Percentiles rank a stretch among this genome's conserved stretches.
These are phyloP conservation scores for Fusarium nisikadoi DNA, from an alignment of 2,329 filamentous ascomycete species.

Conservation along the genomic window DNA sequence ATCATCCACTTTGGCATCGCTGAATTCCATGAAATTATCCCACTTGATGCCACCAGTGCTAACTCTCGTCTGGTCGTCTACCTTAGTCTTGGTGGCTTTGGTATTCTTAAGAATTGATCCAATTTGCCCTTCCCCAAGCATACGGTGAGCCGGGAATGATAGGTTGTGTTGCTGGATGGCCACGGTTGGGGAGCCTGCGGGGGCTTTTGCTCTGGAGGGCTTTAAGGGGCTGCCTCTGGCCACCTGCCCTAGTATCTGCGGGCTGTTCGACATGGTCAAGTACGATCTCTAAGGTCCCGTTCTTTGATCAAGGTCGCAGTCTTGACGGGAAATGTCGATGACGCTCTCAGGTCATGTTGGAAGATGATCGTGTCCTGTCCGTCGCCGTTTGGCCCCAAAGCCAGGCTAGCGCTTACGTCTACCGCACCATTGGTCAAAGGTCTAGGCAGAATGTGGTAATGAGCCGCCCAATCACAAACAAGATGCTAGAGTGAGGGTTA, in stretches of 20 bases:
- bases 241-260: accelerated
- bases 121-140: constrained; percentile 69
- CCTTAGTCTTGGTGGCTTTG: constrained; percentile 95
- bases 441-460: not conserved
- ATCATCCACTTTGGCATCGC: constrained; percentile 93
- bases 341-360: accelerated
- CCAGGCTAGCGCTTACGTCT: not conserved
- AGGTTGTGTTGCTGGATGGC: not conserved
- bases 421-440: not conserved
- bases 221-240: not conserved
- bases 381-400: not conserved
- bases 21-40: constrained; percentile 97
- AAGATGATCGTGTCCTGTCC: not conserved
- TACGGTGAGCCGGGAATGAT: accelerated
- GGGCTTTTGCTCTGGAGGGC: not conserved
- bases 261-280: accelerated
- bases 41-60: constrained; percentile 86
- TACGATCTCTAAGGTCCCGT: accelerated
- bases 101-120: constrained; percentile 96
- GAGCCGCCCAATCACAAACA: not conserved
- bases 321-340: accelerated
- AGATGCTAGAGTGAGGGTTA: not conserved
- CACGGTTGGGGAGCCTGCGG: accelerated
- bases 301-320: accelerated
- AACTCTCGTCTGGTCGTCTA: constrained; percentile 89